A percentile compares a stretch with the other conserved stretches of the same genome.
Evolutionary conservation across 2,329 filamentous ascomycete genomes (phyloP).

Genomic region (Cytospora mali): DNA sequence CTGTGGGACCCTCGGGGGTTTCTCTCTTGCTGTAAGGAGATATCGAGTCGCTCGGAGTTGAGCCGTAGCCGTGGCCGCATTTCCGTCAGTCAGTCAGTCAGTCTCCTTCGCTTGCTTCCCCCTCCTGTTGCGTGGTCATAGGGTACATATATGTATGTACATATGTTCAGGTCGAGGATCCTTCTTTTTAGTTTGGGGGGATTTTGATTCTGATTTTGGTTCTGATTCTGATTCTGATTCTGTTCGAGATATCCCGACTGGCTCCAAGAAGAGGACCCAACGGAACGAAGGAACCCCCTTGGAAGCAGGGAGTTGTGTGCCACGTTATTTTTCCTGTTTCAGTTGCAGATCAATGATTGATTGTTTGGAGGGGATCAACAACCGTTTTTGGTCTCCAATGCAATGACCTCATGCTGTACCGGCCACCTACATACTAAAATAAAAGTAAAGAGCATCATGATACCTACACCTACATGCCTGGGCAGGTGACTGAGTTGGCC

Average conservation of each 20-base stretch:
- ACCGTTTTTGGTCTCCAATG: not conserved
- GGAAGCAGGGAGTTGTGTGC: not conserved
- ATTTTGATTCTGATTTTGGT: too few relatives aligned
- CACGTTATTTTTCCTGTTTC: not conserved
- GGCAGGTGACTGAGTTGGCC: too few relatives aligned
- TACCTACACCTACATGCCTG: too few relatives aligned
- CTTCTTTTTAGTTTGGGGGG: too few relatives aligned
- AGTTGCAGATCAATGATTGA: not conserved
- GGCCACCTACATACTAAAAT: too few relatives aligned
- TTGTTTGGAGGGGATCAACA: not conserved
- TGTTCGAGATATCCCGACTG: too few relatives aligned
- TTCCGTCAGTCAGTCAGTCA: not conserved
- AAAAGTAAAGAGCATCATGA: too few relatives aligned
- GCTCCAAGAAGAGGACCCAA: not conserved
- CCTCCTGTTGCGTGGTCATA: not conserved
- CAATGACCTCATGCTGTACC: not conserved
- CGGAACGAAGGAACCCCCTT: not conserved
- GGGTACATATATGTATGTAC: not conserved
- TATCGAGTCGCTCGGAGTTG: constrained; percentile 1
- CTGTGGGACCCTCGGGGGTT: constrained; percentile 5
- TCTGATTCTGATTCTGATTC: too few relatives aligned
- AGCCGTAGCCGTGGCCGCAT: not conserved
- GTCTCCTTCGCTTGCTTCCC: not conserved
- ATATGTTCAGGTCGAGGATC: too few relatives aligned
- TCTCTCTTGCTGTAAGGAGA: not conserved